Base-by-base conservation (phyloP, 2,329 filamentous ascomycete genomes). In the Aspergillus japonicus region DNA sequence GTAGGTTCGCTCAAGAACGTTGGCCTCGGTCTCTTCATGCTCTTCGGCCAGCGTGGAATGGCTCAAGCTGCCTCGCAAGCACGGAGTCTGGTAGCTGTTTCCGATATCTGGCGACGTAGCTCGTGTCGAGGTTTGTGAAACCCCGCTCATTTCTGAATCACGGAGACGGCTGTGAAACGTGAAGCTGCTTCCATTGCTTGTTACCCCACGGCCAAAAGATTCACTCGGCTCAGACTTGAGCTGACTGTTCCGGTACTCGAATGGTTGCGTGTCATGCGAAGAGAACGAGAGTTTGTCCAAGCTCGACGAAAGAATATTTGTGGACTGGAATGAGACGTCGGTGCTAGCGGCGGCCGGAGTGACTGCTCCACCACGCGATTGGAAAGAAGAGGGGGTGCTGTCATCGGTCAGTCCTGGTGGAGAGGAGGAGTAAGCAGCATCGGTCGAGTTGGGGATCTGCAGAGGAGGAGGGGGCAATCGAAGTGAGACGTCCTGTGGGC, bases 1-100 rank as follows among this genome's bases (percentile, higher is more conserved):
- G 70, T 86, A 97, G 0, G 93, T 96, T 77, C 90, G 96, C 72
- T 93, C 91, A n/a, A 96, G 80, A n/a, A 97, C 80, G 69, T 89
- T 89, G 4, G 86, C 89, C 73, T 96, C 94, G 0, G 89, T 86
- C 52, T 96, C 92, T 39, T 91, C 88, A 12, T 84, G 81, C 59
- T 94, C 91, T 57, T 96, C 92, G 4, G 83, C 86, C n/a, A 86
- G 79, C 1, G 85, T 83, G 0, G 85, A 85, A 58, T 80, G 81
- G 71, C 88, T 89, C 16, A 85, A 79, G 77, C 89, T 92, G 47
- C 89, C 80, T 64, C 91, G 91, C 31, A 88, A 76, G 1, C 87
- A 90, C 11, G 86, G 84, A 82, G 65, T 83, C 82, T 31, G 85
- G 83, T 58, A 78, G 80, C 47, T 82, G 72, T 65, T 81, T 68